Base-by-base conservation (phyloP, 345 rosid genomes). In the Corchorus olitorius region DNA sequence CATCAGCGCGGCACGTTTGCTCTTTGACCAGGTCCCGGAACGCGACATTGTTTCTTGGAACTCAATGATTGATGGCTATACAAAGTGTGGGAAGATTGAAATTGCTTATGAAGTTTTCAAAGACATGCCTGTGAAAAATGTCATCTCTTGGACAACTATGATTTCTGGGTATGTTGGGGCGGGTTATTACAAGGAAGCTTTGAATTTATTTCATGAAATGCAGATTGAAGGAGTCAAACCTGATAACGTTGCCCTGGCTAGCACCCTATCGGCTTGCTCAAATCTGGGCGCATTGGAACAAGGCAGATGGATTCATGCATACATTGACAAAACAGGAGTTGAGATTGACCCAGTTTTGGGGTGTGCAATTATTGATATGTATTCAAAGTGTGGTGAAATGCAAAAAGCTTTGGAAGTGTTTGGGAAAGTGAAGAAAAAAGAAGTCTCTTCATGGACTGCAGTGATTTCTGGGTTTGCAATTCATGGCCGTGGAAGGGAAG, bases 221-320 rank as follows among this genome's bases (percentile, higher is more conserved):
- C 93, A 87, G 88, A 81, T 52, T 55, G 83, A 87, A 34, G 84
- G 87, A 50, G 81, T 90, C 20, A 76, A 85, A 68, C 93, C 93
- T 34, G 94, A 93, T 70, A 84, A 79, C 20, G 87, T 88, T 58
- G 78, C 84, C 6, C 66, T 93, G 6, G 82, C 86, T 39, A 89
- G 80, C 68, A 78, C 86, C 46, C 80, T 91, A 20, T 88, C 94
- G 15, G 97, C 98, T 33, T 91, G 97, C 69, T 84, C 98, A 37
- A 81, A 84, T 79, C 91, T 93, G 1, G 97, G 91, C 58, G 93
- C 92, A 58, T 56, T 89, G 73, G 97, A 93, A 53, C 92, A 88
- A 82, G 98, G 98, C 76, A 86, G 87, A 80, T 93, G 93, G 92
- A 87, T 91, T 74, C 97, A 90, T 75, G 78, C 85, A n/a, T 85